Base-by-base conservation (phyloP, 805 yeast genomes). In the Candida khao-thaluensis region DNA sequence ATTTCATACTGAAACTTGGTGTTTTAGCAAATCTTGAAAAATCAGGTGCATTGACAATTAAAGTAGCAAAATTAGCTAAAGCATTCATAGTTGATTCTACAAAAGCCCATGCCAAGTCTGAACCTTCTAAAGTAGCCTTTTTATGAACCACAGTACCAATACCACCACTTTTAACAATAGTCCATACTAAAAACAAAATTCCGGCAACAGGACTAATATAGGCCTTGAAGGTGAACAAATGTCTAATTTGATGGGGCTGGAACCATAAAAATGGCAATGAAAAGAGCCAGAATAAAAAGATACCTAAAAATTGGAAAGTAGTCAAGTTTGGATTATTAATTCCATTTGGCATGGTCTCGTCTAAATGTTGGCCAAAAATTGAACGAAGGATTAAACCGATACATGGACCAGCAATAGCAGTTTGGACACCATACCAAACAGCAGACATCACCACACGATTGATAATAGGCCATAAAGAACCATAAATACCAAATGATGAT, bases 381-480 rank as follows among this genome's bases (percentile, higher is more conserved):
- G 95, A 69, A 47, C 77, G 69, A 41, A 89, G 66, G 91, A 88
- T 85, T 38, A 85, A 63, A 44, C 81, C 56, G 11, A 89, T 79
- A 65, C 95, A 84, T 45, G 87, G 77, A 22, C 91, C 95, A 40
- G 95, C 93, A 41, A 90, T 74, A 72, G 88, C 83, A 16, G 85
- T 73, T 56, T 88, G 96, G 20, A 86, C 93, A 20, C 93, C 80
- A 54, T 82, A 87, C 96, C 96, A 89, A 36, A 89, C 79, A 48
- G 79, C 74, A 22, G 88, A 84, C 87, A 89, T 83, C 8, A 85
- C 90, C 26, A 86, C 91, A 64, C 97, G 77, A 63, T 89, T 88
- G 37, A 88, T 53, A 32, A 89, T 81, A 4, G 95, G 95, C 96
- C 95, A 89, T 42, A 83, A 66, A 0, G 89, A 82, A 37, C 95